Evolutionary conservation across 2,329 filamentous ascomycete species (phyloP).

Genomic region (Knoxdaviesia proteae): DNA sequence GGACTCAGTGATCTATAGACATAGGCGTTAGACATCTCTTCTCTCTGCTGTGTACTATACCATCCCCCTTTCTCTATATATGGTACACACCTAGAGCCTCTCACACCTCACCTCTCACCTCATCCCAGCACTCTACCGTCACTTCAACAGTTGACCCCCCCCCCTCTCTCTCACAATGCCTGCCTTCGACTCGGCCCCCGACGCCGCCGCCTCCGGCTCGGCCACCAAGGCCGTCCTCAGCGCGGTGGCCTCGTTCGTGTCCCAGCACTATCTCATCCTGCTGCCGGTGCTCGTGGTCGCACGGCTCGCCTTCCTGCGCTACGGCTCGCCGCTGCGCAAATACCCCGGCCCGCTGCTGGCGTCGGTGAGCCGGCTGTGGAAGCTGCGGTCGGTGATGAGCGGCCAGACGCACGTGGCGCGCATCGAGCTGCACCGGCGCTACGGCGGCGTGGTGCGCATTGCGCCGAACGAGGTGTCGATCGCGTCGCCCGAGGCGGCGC

Average conservation of each 20-base stretch:
- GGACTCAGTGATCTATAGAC: too few species aligned
- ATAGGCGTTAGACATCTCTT: too few species aligned
- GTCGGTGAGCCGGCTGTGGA: constrained; percentile 20
- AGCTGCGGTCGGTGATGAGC: constrained; percentile 21
- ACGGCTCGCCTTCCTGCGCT: constrained; percentile 27
- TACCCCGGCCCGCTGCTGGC: constrained; percentile 52
- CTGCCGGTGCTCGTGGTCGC: constrained; percentile 12
- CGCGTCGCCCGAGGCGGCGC: constrained; percentile 6
- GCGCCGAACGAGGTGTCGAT: constrained; percentile 5
- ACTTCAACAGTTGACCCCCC: neutral
- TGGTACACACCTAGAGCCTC: too few species aligned
- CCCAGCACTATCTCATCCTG: constrained; percentile 22
- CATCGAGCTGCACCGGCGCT: constrained; percentile 24
- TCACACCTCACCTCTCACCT: too few species aligned
- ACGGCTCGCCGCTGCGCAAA: constrained; percentile 35
- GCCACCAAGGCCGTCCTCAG: constrained; percentile 1
- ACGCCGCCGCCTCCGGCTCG: neutral
- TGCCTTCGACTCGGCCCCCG: neutral
- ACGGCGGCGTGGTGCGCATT: constrained; percentile 20
- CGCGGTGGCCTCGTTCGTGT: constrained; percentile 7
- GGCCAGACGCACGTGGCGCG: constrained; percentile 26
- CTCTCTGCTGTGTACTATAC: too few species aligned
- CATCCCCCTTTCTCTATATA: too few species aligned
- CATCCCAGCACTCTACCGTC: neutral
- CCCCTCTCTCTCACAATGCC: neutral